These are phyloP conservation scores for Coffea eugenioides DNA, from an alignment of 257 asterid genomes.

Conservation along the genomic window DNA sequence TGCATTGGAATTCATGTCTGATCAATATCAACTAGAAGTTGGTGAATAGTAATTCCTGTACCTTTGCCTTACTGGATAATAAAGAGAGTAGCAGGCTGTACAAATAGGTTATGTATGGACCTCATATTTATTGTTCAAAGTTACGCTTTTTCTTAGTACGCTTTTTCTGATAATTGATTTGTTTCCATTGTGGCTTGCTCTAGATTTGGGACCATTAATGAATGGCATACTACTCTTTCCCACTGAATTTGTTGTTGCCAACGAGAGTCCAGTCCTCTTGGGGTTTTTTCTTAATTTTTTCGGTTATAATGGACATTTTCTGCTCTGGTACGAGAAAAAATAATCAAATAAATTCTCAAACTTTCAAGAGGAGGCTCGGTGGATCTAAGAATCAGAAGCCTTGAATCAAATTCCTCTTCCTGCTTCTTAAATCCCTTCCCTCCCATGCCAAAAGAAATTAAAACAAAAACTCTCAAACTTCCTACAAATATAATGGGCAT, in stretches of 20 bases:
- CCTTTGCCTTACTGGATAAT: not conserved
- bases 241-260: not conserved
- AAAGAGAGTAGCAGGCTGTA: not conserved
- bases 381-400: no score
- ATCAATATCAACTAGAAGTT: not conserved
- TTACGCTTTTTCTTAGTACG: not conserved
- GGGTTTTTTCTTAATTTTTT: not conserved
- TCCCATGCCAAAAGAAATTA: no score
- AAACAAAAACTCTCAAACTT: not conserved
- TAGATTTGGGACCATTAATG: not conserved
- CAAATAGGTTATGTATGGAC: not conserved
- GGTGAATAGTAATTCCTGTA: not conserved
- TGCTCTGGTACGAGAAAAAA: not conserved
- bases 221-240: not conserved
- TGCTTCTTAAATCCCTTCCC: no score
- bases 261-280: not conserved
- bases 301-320: no score
- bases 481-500: no score
- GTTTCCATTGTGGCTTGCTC: not conserved
- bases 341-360: no score
- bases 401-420: no score
- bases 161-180: not conserved
- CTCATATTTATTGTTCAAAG: not conserved
- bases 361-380: no score
- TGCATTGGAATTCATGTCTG: slow-evolving; percentile 25